phyloP scores from a whole-genome alignment of 495 filamentous ascomycete species.

The Penicillium argentinense region DNA sequence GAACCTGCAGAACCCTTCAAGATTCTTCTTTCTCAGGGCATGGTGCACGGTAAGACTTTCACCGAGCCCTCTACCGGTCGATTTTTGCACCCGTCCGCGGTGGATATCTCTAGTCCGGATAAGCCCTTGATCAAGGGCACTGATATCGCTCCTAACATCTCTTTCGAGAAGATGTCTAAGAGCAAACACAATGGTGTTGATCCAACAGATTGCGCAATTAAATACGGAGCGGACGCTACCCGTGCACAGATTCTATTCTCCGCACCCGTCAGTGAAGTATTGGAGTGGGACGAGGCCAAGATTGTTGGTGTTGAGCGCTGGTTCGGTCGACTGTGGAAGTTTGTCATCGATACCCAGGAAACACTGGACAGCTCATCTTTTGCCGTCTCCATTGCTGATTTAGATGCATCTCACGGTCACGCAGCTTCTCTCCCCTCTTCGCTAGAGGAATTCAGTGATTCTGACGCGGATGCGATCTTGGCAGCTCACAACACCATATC shows the following conservation, averaged over 20 bases:
- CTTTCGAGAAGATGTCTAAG: conserved; percentile 95
- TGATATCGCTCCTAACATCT: conserved; percentile 55
- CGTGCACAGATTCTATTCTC: conserved; percentile 86
- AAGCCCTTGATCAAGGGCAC: conserved; percentile 61
- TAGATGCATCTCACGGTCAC: conserved; percentile 20
- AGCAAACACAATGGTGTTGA: conserved; percentile 94
- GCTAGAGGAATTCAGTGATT: conserved; percentile 38
- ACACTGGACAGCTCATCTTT: conserved; percentile 24
- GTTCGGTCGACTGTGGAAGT: conserved; percentile 64
- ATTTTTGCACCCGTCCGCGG: conserved; percentile 76
- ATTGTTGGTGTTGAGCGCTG: conserved; percentile 80
- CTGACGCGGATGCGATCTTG: conserved; percentile 59
- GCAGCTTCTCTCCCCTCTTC: conserved; percentile 27
- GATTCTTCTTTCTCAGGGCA: conserved; percentile 78
- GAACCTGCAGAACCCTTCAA: conserved; percentile 69
- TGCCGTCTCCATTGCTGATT: conserved; percentile 14
- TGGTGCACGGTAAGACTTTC: conserved; percentile 88
- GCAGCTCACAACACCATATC: conserved; percentile 63
- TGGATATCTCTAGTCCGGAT: conserved; percentile 59
- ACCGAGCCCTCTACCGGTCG: conserved; percentile 70
- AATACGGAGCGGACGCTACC: conserved; percentile 80
- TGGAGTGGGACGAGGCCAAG: conserved; percentile 86
- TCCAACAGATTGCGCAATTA: conserved; percentile 64
- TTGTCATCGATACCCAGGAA: conserved; percentile 45
- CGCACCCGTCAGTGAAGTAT: conserved; percentile 75